A percentile compares a stretch with the other conserved stretches of the same genome.
These are phyloP conservation scores for Lichtheimia corymbifera DNA, from an alignment of 371 early-diverging fungal genomes.

Conservation along the genomic window DNA sequence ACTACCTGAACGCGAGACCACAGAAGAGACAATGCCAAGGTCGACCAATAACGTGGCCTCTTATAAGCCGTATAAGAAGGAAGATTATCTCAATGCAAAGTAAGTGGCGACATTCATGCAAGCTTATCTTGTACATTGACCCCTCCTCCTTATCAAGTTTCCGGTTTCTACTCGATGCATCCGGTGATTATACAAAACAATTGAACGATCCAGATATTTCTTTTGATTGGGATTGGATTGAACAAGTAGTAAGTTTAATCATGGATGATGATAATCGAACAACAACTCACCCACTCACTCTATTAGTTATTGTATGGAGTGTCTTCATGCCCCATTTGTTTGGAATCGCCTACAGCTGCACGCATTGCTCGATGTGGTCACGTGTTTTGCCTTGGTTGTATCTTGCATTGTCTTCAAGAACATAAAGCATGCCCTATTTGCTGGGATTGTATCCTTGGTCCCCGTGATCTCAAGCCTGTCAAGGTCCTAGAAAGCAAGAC, in stretches of 20 bases:
- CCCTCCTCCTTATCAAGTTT: slow-evolving; percentile 41
- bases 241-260: slow-evolving; percentile 63
- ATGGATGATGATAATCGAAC: too few relatives aligned
- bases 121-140: too few relatives aligned
- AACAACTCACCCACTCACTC: too few relatives aligned
- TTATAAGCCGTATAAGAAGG: slow-evolving; percentile 72
- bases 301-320: slow-evolving; percentile 41
- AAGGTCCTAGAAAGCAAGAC: slow-evolving; percentile 21
- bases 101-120: slow-evolving; percentile 27
- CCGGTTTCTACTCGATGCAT: slow-evolving; percentile 73
- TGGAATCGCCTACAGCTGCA: slow-evolving; percentile 71
- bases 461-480: slow-evolving; percentile 65
- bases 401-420: slow-evolving; percentile 68
- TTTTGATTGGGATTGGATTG: slow-evolving; percentile 76
- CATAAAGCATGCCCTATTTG: slow-evolving; percentile 83
- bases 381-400: slow-evolving; percentile 79
- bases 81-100: slow-evolving; percentile 89
- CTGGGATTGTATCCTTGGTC: slow-evolving; percentile 68
- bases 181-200: slow-evolving; percentile 55
- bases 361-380: slow-evolving; percentile 86
- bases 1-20: slow-evolving; percentile 64
- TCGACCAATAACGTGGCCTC: slow-evolving; percentile 5
- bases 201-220: slow-evolving; percentile 65
- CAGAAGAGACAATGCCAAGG: slow-evolving; percentile 11
- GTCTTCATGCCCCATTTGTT: slow-evolving; percentile 83